Conservation (phyloP, 1,139 yeast species). For the Yamadazyma atmosphaerica region DNA sequence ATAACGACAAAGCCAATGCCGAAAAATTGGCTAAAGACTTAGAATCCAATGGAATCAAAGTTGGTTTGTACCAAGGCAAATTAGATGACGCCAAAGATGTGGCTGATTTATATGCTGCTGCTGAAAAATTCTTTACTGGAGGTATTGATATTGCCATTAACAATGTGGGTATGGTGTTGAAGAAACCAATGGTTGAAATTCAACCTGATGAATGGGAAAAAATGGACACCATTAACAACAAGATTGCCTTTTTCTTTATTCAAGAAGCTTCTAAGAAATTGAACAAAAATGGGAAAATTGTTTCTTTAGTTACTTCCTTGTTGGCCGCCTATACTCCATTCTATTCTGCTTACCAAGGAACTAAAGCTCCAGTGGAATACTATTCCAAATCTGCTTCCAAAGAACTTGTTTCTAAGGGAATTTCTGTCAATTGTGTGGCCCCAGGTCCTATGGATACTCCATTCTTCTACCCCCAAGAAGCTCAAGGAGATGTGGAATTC, state of each 20-base stretch:
- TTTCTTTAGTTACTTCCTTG: slow-evolving; percentile 60
- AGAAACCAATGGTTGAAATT: slow-evolving; percentile 54
- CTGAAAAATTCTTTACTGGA: slow-evolving; percentile 42
- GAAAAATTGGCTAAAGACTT: slow-evolving; percentile 42
- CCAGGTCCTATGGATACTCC: slow-evolving; percentile 79
- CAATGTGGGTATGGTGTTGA: slow-evolving; percentile 66
- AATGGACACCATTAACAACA: slow-evolving; percentile 56
- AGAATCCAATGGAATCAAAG: slow-evolving; percentile 34
- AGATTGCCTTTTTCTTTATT: slow-evolving; percentile 61
- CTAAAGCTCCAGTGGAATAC: slow-evolving; percentile 63
- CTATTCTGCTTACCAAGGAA: slow-evolving; percentile 59
- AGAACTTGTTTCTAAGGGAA: slow-evolving; percentile 49
- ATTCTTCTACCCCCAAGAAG: slow-evolving; percentile 63
- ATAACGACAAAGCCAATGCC: slow-evolving; percentile 32
- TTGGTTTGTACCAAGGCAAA: slow-evolving; percentile 45
- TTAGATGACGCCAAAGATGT: slow-evolving; percentile 45
- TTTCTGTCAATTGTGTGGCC: slow-evolving; percentile 59
- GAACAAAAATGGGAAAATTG: slow-evolving; percentile 53
- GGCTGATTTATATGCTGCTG: slow-evolving; percentile 50
- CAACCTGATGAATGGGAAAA: slow-evolving; percentile 54
- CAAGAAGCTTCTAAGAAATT: slow-evolving; percentile 55
- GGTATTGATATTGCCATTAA: slow-evolving; percentile 62
- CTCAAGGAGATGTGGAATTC: slow-evolving; percentile 50
- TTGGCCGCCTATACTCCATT: slow-evolving; percentile 65
- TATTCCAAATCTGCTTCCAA: slow-evolving; percentile 58